Evolutionary conservation across 306 rosid genomes (phyloP).

Genomic region (Malus sieversii): DNA sequence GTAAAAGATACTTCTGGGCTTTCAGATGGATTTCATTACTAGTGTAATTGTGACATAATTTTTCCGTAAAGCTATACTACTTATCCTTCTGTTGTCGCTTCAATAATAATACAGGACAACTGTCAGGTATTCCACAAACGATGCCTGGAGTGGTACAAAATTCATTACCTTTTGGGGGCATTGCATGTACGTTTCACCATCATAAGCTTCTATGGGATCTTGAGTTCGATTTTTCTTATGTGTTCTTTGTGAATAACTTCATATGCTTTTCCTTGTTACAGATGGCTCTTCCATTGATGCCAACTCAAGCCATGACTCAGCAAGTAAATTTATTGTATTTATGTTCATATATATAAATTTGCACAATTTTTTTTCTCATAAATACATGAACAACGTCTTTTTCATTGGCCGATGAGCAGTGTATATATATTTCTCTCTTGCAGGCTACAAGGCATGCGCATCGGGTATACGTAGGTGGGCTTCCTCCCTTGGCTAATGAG

Average conservation of each 20-base stretch:
- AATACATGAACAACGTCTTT: no score
- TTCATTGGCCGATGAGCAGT: no score
- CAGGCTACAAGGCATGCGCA: no score
- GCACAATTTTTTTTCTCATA: no score
- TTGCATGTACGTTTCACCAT: slow-evolving; percentile 41
- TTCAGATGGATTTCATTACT: slow-evolving; percentile 23
- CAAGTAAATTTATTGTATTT: no score
- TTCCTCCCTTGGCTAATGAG: no score
- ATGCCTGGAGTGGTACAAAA: slow-evolving; percentile 47
- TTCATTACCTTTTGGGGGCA: slow-evolving; percentile 39
- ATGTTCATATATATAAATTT: no score
- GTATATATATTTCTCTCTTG: no score
- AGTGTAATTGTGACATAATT: slow-evolving; percentile 7
- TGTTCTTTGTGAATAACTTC: slow-evolving; percentile 8
- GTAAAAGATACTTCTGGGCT: slow-evolving; percentile 8
- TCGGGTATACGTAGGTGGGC: no score
- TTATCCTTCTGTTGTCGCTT: slow-evolving; percentile 19
- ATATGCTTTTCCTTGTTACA: slow-evolving; percentile 27
- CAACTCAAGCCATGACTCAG: neutral
- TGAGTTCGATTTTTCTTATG: neutral
- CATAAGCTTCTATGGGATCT: slow-evolving; percentile 9
- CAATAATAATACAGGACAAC: slow-evolving; percentile 36
- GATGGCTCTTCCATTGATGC: slow-evolving; percentile 53
- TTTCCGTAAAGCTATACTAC: slow-evolving; percentile 4
- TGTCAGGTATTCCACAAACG: slow-evolving; percentile 36